Conservation (phyloP, 495 filamentous ascomycete genomes). For the Corynascus novoguineensis region DNA sequence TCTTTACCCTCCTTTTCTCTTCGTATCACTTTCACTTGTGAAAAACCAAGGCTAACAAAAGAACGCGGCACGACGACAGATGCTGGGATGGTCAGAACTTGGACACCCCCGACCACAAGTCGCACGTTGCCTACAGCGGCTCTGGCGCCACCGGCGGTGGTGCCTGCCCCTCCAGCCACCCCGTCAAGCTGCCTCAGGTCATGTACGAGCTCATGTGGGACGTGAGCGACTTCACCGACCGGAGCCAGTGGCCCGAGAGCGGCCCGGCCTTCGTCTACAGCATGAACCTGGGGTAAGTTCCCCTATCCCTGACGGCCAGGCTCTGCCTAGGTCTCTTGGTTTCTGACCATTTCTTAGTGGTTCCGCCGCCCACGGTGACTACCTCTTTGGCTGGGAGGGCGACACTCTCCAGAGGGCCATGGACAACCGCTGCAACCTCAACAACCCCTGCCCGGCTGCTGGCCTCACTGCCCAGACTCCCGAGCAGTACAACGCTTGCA, state of each 20-base stretch:
- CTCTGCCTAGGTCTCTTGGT: too few species aligned
- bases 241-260: slow-evolving; percentile 49
- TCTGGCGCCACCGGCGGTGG: slow-evolving; percentile 49
- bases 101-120: slow-evolving; percentile 59
- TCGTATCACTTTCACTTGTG: too few species aligned
- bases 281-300: slow-evolving; percentile 47
- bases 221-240: slow-evolving; percentile 50
- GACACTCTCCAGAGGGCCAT: slow-evolving; percentile 58
- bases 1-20: neutral
- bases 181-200: slow-evolving; percentile 58
- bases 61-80: slow-evolving; percentile 22
- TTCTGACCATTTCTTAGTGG: too few species aligned
- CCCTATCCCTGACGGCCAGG: neutral
- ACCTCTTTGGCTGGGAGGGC: slow-evolving; percentile 74
- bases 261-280: slow-evolving; percentile 51
- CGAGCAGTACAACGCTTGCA: slow-evolving; percentile 46
- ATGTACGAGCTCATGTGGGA: slow-evolving; percentile 69
- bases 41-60: neutral
- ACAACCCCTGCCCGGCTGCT: slow-evolving; percentile 43
- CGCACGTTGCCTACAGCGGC: slow-evolving; percentile 57
- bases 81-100: slow-evolving; percentile 53
- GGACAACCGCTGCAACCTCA: slow-evolving; percentile 54
- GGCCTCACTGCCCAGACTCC: slow-evolving; percentile 41
- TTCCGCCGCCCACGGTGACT: slow-evolving; percentile 63
- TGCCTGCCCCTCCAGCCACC: slow-evolving; percentile 55